These are phyloP conservation scores for Penicillium arizonense DNA, from an alignment of 495 filamentous ascomycete genomes.

Conservation along the genomic window DNA sequence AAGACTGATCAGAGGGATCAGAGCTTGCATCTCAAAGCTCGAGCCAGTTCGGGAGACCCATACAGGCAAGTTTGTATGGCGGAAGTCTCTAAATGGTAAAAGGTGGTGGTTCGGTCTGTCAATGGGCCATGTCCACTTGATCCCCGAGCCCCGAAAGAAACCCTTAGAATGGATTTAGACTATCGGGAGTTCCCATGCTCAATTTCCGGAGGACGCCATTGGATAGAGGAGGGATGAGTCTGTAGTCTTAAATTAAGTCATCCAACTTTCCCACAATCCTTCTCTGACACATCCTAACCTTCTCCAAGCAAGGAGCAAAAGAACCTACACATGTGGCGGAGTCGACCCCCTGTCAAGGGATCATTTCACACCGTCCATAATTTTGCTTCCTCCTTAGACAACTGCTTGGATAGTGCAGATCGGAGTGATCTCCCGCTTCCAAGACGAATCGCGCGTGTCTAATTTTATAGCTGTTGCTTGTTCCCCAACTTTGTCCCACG, in stretches of 20 bases:
- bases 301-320: not conserved
- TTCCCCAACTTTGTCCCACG: not conserved
- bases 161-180: not conserved
- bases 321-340: not conserved
- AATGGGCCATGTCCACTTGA: not conserved
- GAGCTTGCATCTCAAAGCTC: constrained; percentile 6
- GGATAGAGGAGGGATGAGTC: not conserved
- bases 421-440: constrained; percentile 6
- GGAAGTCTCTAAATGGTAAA: not conserved
- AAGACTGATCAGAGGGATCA: constrained; percentile 10
- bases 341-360: not conserved
- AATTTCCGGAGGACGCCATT: not conserved
- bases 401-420: not conserved
- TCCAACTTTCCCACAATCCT: not conserved
- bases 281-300: not conserved
- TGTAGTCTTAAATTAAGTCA: constrained; percentile 1
- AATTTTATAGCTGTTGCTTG: not conserved
- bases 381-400: not conserved
- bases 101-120: not conserved
- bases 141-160: not conserved
- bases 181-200: not conserved
- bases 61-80: not conserved
- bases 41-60: constrained; percentile 6
- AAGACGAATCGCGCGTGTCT: not conserved
- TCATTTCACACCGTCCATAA: not conserved